Base-by-base conservation (phyloP, 2,329 filamentous ascomycete species). In the Nemania sp. region DNA sequence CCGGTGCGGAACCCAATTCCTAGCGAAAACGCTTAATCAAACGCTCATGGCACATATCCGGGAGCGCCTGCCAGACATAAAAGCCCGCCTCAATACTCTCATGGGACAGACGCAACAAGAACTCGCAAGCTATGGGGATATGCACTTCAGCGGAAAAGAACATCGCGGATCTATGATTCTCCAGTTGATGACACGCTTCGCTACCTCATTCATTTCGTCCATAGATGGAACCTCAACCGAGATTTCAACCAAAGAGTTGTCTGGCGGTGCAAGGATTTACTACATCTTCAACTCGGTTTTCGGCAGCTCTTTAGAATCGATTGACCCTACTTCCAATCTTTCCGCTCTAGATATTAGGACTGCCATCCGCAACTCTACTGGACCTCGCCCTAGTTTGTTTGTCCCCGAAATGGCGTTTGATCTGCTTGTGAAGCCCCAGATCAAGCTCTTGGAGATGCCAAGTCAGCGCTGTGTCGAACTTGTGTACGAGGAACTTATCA, bases 51-150 rank as follows among this genome's bases (percentile, higher is more conserved):
- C 87, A 20, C 95, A 99, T 73, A 99, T 99, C 73, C 90, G 95
- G 62, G 95, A 99, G 74, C 87, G 95, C 48, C 80, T 99, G 69
- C 95, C 95, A 32, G 95, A 99, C 75, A 99, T 99, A 81, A 99
- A 99, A 79, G 95, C 95, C 51, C 89, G 95, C 57, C 83, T 99
- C 63, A 99, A 99, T 77, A 99, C 95, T 0, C 81, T 99, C 53
- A 99, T 99, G 95, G 95, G 95, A n/a, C 95, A 99, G 77, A 98
- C 95, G 50, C 95, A 99, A 74, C 95, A 99, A 79, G 95, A 99
- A 76, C 83, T 99, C 59, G 95, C 95, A 45, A 97, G 94, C 76
- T 99, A 99, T 73, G 95, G 95, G 39, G 96, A 98, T 74, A 96
- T 95, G 80, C 91, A 96, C 70, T 99, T 99, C 74, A 96, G 91